Evolutionary conservation across 768 basidiomycete species (phyloP), one percentile per base, ranked within the genome.

Genomic region (Mycena chlorophos): DNA sequence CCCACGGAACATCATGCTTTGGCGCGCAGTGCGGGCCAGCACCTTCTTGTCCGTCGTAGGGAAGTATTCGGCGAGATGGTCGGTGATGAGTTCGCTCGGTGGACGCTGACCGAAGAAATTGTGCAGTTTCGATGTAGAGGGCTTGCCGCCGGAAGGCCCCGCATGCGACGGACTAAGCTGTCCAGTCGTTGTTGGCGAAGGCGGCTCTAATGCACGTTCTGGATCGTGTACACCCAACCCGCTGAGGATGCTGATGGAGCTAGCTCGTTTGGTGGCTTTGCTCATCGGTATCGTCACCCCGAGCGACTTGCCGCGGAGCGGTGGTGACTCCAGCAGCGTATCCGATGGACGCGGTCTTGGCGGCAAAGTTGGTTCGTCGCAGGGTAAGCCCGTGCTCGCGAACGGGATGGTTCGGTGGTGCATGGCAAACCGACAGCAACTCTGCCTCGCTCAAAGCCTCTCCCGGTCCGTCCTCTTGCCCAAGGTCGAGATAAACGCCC

Each of bases 71-170:
- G 89, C 86, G 49, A 98, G 72, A 67, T 98, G 95, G 5, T 79
- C 96, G 23, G 95, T 91, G 75, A 98, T 98, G 59, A 98, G 85
- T 71, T 98, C 97, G 73, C 90, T 93, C 0, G 97, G 95, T 0
- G 97, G 97, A 37, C 97, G 89, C 66, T 98, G 97, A 16, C 96
- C 97, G 63, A 98, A 96, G 78, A 98, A 99, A 77, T 94, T 94
- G 71, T 90, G 90, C 45, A 94, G 69, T 66, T 92, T 94, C 20
- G 83, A 82, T 3, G 86, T 82, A 8, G 78, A 74, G 63, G 82
- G 82, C 40, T 72, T 73, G 31, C 69, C 72, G 56, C 65, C 68
- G n/a, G 72, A 64, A 38, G 73, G 72, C 60, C 55, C 74, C n/a
- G 67, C 56, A 26, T 57, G 67, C 22, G 63, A 60, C 25, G 70